Evolutionary conservation across 441 rosid species (phyloP).

Genomic region (Brassica balearica): DNA sequence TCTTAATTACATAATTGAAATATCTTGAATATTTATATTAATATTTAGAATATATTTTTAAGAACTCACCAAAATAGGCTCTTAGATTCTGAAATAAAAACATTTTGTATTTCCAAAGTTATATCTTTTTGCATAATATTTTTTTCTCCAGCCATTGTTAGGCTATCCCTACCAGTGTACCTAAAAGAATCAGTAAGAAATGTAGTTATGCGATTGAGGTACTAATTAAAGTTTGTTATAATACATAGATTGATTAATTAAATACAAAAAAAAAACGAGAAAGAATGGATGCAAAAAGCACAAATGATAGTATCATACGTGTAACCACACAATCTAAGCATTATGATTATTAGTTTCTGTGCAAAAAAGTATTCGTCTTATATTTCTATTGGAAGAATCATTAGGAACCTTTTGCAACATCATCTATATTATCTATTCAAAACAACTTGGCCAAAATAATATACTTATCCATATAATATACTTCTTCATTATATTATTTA

Average conservation of each 20-base stretch:
- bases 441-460: conserved; percentile 34
- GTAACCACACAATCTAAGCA: conserved; percentile 42
- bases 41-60: neutral
- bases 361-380: conserved; percentile 22
- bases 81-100: neutral
- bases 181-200: conserved; percentile 6
- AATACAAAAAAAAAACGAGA: neutral
- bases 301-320: conserved; percentile 41
- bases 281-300: conserved; percentile 16
- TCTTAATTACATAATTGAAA: neutral
- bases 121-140: neutral
- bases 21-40: neutral
- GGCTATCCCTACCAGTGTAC: conserved; percentile 17
- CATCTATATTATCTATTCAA: conserved; percentile 22
- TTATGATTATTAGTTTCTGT: conserved; percentile 21
- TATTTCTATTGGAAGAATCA: conserved; percentile 38
- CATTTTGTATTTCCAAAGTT: neutral
- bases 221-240: conserved; percentile 10
- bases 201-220: conserved; percentile 19
- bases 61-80: neutral
- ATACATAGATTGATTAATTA: neutral
- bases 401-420: conserved; percentile 33
- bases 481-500: neutral
- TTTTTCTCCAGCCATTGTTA: neutral
- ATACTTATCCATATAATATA: conserved; percentile 5